phyloP scores from a whole-genome alignment of 805 yeast genomes.

The Metschnikowia santaceciliae region DNA sequence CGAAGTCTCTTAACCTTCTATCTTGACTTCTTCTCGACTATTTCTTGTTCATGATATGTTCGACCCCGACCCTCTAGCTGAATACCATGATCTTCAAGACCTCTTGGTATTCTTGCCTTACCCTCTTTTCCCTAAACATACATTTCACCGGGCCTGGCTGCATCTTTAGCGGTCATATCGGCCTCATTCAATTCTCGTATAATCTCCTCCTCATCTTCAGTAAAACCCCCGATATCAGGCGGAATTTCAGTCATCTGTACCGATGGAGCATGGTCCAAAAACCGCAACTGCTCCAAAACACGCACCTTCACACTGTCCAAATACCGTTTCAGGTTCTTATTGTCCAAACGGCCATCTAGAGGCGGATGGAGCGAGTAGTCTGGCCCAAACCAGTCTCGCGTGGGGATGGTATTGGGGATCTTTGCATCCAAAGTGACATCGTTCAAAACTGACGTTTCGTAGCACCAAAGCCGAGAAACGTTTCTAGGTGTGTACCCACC shows the following conservation, averaged over 20 bases:
- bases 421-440: conserved; percentile 48
- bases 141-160: conserved; percentile 23
- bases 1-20: background rate
- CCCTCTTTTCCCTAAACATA: conserved; percentile 6
- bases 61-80: too few species aligned
- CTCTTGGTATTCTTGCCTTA: too few species aligned
- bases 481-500: conserved; percentile 98
- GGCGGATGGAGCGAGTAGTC: conserved; percentile 85
- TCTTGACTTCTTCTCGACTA: background rate
- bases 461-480: conserved; percentile 93
- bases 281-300: conserved; percentile 76
- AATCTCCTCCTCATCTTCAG: conserved; percentile 39
- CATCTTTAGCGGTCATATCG: conserved; percentile 21
- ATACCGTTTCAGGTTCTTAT: conserved; percentile 78
- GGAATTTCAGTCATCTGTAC: conserved; percentile 91
- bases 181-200: conserved; percentile 38
- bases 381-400: conserved; percentile 81
- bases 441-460: conserved; percentile 79
- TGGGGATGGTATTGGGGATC: conserved; percentile 67
- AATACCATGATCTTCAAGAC: too few species aligned
- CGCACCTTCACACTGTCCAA: conserved; percentile 74
- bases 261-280: conserved; percentile 86
- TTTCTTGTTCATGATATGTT: too few species aligned
- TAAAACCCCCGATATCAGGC: conserved; percentile 50
- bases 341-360: conserved; percentile 55